Base-by-base conservation (phyloP, 208 protist species). In the Phytomonas francai region DNA sequence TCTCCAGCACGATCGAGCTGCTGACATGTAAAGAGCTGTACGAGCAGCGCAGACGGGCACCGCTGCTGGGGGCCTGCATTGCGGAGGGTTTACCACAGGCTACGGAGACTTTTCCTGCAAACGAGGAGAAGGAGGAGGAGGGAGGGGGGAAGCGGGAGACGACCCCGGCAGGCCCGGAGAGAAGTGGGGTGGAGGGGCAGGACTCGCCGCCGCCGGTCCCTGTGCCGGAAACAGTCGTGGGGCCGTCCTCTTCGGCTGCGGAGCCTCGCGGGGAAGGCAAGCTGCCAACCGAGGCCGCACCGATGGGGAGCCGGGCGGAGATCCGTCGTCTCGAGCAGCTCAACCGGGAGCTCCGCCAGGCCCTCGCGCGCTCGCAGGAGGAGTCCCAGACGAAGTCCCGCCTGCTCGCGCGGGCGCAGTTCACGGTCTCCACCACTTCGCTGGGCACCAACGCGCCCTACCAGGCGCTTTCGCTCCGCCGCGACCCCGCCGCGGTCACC, bases 321-420 rank as follows among this genome's bases (percentile, higher is more conserved):
- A 56, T 79, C 51, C 80, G 75, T 63, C 82, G 87, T 63, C 62
- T 88, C 57, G 71, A 83, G n/a, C 60, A 63, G 14, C 79, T 86
- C 62, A 87, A 86, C 65, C 73, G 79, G 61, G 83, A 90, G 63
- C 77, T 93, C 16, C 85, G 83, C 11, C 62, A 73, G 19, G 85
- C 82, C 4, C 75, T 93, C 8, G 64, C 83, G 27, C 63, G 59
- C 28, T 81, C 78, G 29, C 83, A 93, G 62, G 79, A 83, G 25
- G 82, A 88, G 54, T 28, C 88, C n/a, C 66, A 32, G 11, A 54
- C 71, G 59, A 81, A 77, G 49, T 65, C 54, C 0, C 71, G 72
- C 0, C 32, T 84, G 63, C 65, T 87, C 9, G 67, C 74, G 14
- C 29, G 58, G 16, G 65, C 45, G 42, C 78, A 83, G 63, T 67